Evolutionary conservation across 441 rosid species (phyloP).

Genomic region (Corymbia citriodora): DNA sequence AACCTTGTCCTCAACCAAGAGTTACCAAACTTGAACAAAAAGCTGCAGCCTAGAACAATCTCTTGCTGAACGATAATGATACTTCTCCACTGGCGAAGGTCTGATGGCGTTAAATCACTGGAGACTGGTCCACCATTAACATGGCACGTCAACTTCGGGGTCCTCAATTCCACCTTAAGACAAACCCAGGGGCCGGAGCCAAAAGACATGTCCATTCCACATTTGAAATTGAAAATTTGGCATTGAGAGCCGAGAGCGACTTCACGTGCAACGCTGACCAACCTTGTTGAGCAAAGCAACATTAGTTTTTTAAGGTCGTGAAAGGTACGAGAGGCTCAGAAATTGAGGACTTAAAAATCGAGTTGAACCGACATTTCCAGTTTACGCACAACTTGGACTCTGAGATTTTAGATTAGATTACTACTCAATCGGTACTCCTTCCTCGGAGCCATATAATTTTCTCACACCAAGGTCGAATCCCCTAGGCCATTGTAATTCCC

Average conservation of each 20-base stretch:
- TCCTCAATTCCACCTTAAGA: not conserved
- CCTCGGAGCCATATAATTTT: not conserved
- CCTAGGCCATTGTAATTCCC: not conserved
- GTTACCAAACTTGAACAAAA: too few species aligned
- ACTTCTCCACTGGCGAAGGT: too few species aligned
- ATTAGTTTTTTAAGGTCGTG: not conserved
- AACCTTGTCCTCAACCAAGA: too few species aligned
- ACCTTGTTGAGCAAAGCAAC: not conserved
- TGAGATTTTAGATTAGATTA: not conserved
- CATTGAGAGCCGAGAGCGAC: not conserved
- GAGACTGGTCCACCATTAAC: too few species aligned
- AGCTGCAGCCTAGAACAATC: too few species aligned
- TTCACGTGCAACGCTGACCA: not conserved
- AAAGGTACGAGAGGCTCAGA: not conserved
- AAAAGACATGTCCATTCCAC: not conserved
- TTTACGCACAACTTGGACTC: not conserved
- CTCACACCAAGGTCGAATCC: not conserved
- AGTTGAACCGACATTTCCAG: not conserved
- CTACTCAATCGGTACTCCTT: not conserved
- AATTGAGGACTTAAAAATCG: not conserved
- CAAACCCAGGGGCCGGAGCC: not conserved
- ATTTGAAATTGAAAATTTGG: not conserved
- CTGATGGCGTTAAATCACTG: too few species aligned
- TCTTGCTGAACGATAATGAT: too few species aligned
- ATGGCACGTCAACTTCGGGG: not conserved